Evolutionary conservation across 2,329 filamentous ascomycete genomes (phyloP), one percentile per base, ranked within the genome.

Genomic region (Aureobasidium melanogenum): DNA sequence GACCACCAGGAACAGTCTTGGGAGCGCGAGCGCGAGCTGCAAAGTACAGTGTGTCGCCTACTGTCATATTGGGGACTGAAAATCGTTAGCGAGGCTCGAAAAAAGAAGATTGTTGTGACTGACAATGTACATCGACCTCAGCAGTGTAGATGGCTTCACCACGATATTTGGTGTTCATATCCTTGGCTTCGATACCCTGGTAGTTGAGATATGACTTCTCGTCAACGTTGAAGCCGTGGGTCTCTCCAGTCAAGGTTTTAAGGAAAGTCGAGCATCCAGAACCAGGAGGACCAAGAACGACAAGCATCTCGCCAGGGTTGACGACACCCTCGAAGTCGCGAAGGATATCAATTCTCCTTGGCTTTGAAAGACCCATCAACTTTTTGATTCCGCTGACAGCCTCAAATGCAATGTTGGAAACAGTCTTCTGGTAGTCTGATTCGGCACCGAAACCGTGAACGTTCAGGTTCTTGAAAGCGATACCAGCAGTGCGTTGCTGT

Each of bases 61-160:
- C 89, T 1, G 83, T 86, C 67, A 94, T 75, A 75, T 86, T 83
- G 14, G 88, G 88, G 69, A 92, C 38, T 41, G 36, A 10, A n/a
- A 92, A 74, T 24, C n/a, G 12, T 28, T 47, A 26, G 43, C 22
- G n/a, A 24, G n/a, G 17, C 17, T 44, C 17, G 17, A 44, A 9
- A 44, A 12, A 44, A 7, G 10, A 5, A 3, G 12, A 9, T 15
- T 44, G 41, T 44, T 44, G 8, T 17, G 7, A 44, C 38, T 41
- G 4, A 41, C 38, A 50, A 32, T 92, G 88, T 5, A 88, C 86
- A 70, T 95, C 91, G 38, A 89, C 86, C 72, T 94, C 89, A 63
- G 88, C 88, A 0, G 88, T 92, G 75, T 94, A 94, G 71, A 94
- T 92, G 64, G 88, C 88, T 74, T 95, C 90, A 66, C 90, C 90